Evolutionary conservation across 305 asterid genomes (phyloP), one percentile per base, ranked within the genome.

Genomic region (Solanum hybrid): DNA sequence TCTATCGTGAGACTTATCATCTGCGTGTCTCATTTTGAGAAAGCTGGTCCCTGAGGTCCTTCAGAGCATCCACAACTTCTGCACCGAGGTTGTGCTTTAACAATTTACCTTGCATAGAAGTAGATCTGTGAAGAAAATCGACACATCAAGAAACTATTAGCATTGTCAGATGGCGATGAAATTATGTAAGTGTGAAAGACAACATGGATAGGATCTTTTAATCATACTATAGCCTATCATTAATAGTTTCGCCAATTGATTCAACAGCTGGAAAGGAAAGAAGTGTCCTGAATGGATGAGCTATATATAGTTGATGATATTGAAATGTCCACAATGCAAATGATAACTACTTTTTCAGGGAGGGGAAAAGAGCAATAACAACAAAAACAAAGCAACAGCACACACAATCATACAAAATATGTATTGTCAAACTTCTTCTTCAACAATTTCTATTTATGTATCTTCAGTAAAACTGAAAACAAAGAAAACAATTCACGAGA

Each of bases 51-150:
- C 98, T 95, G 91, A 97, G 98, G 92, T 96, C 97, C 94, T 96
- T 96, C 86, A 97, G 98, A 86, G 99, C 99, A 89, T 94, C 94
- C 82, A 97, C 98, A 15, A 96, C 98, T 90, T 95, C 93, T 37
- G 98, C 90, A 91, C 94, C 98, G 87, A 97, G 99, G 93, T 97
- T 96, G 94, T 96, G 99, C 95, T 96, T 96, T 93, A 96, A 92
- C 95, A 97, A 82, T 91, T 94, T 96, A 70, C 99, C 99, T 93
- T 96, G 98, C 96, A 97, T 94, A 11, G 99, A 96, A 57, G 95
- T 96, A 10, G 97, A 95, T 91, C 99, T 97, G 96, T 77, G 89
- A 72, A 89, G 33, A 86, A 82, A 15, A 89, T 86, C 4, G 72
- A 87, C 24, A 61, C 36, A 83, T 36, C 36, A 84, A 31, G 51